Percentiles rank a stretch among this genome's conserved stretches.
phyloP scores from a whole-genome alignment of 345 rosid species.

The Angophora floribunda region DNA sequence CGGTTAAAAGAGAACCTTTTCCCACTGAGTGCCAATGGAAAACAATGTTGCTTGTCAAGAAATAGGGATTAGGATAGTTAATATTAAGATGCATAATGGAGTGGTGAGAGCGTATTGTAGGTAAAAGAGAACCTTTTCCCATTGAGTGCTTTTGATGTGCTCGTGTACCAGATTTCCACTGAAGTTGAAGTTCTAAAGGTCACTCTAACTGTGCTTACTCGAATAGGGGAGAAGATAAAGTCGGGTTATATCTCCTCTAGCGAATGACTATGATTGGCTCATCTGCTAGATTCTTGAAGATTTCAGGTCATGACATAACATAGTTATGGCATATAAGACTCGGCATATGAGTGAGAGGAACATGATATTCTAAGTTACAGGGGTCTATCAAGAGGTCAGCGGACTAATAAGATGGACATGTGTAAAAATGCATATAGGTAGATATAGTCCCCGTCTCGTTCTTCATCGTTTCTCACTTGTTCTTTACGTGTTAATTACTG shows the following conservation, averaged over 20 bases:
- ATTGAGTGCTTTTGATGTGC: neutral
- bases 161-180: neutral
- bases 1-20: neutral
- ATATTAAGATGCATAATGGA: too few relatives aligned
- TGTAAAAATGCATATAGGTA: neutral
- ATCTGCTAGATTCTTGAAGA: too few relatives aligned
- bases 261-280: neutral
- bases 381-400: neutral
- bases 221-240: neutral
- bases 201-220: neutral
- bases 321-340: neutral
- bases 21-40: neutral
- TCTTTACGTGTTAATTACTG: neutral
- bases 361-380: neutral
- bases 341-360: neutral
- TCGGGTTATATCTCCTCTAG: neutral
- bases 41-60: neutral
- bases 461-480: neutral
- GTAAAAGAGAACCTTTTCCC: neutral
- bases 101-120: neutral
- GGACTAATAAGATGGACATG: neutral
- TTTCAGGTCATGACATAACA: neutral
- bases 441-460: neutral
- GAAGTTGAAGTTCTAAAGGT: neutral
- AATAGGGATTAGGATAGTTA: neutral